Evolutionary conservation across 176 grass and related monocot genomes (phyloP), one percentile per base, ranked within the genome.

Genomic region (Hsuehochloa calcarea): DNA sequence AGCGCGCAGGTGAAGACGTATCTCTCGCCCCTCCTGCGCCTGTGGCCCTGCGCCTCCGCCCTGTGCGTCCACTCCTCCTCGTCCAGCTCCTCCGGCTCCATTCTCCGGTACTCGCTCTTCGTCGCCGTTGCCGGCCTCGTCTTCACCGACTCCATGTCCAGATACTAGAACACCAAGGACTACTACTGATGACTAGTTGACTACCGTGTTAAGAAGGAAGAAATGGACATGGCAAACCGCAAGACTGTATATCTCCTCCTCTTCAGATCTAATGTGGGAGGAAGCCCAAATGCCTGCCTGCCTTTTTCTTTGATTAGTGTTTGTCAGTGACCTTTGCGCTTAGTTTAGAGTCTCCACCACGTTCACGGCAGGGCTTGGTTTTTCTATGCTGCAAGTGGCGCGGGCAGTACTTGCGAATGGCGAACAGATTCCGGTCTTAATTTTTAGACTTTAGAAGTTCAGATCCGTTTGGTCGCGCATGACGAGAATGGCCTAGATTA

Each of bases 1-100:
- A 96, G 74, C 35, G 93, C 93, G 79, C 93, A 96, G 71, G 59
- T 26, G 82, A 87, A 96, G 55, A 89, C 93, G 87, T 85, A 91
- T n/a, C 92, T 82, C 80, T 61, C 82, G 51, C 80, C 85, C 4
- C 55, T 65, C 65, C 50, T 65, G 13, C 89, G 85, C 61, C 84
- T 56, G 47, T 58, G 87, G 69, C 74, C 58, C 84, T 83, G 79
- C 62, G 46, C 90, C 86, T 85, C 89, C 11, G 85, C 80, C 50
- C 68, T 77, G 61, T 74, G 87, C 79, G 31, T 58, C 83, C 80
- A 86, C 89, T 65, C 83, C 85, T 61, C 88, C 46, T 82, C 88
- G 64, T 83, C 88, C 56, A 89, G 60, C 70, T 85, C 86, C 56
- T 79, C 80, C 23, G 5, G 43, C 91, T 64, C 80, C 88, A 91